Percentiles rank a stretch among this genome's conserved stretches.
phyloP scores from a whole-genome alignment of 805 yeast genomes.

The Metschnikowia borealis region DNA sequence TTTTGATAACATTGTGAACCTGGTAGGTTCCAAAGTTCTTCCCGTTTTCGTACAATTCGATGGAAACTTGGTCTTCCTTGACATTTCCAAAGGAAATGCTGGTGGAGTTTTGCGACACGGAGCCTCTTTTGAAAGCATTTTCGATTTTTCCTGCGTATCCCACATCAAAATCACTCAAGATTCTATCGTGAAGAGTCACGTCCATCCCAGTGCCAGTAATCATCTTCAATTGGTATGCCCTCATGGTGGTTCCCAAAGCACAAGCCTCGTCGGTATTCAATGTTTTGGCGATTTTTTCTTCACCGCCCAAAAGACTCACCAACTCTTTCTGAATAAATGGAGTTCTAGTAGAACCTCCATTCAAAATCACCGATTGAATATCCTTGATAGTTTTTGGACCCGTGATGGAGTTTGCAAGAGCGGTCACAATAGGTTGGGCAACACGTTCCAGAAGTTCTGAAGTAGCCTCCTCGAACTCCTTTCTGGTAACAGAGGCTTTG shows the following conservation, averaged over 20 bases:
- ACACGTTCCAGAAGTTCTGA: slow-evolving; percentile 45
- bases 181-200: slow-evolving; percentile 54
- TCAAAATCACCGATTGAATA: slow-evolving; percentile 64
- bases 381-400: slow-evolving; percentile 25
- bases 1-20: slow-evolving; percentile 23
- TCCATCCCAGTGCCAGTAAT: slow-evolving; percentile 53
- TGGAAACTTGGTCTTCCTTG: slow-evolving; percentile 24
- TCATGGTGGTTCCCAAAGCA: slow-evolving; percentile 82
- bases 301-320: slow-evolving; percentile 46
- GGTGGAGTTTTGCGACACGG: slow-evolving; percentile 31
- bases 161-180: slow-evolving; percentile 47
- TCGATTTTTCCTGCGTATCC: slow-evolving; percentile 22
- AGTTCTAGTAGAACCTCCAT: slow-evolving; percentile 90
- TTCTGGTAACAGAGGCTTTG: slow-evolving; percentile 60
- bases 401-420: slow-evolving; percentile 38
- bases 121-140: slow-evolving; percentile 46
- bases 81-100: slow-evolving; percentile 36
- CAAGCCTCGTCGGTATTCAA: slow-evolving; percentile 96
- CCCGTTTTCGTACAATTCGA: slow-evolving; percentile 40
- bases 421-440: slow-evolving; percentile 50
- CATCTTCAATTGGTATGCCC: slow-evolving; percentile 65
- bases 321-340: slow-evolving; percentile 77
- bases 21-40: slow-evolving; percentile 26
- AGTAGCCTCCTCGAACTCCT: slow-evolving; percentile 67
- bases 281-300: slow-evolving; percentile 63